Base-by-base conservation (phyloP, 2,329 filamentous ascomycete genomes). In the Gnomoniopsis sp. region DNA sequence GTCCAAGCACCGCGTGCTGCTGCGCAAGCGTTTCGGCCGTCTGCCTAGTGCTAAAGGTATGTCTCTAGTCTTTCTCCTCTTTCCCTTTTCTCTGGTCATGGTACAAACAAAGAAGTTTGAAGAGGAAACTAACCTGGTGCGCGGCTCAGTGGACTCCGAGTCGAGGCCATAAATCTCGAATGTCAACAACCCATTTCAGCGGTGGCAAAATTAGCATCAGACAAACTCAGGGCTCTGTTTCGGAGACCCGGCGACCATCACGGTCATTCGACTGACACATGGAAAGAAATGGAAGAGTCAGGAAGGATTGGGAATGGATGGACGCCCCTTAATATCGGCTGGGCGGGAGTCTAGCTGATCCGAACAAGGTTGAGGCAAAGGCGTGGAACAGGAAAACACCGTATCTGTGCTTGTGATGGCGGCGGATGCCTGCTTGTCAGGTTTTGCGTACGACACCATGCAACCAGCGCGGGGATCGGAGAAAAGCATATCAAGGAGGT, bases 11-110 rank as follows among this genome's bases (percentile, higher is more conserved):
- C 87, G 95, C 68, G 92, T 98, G 52, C 96, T 92, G 21, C 83
- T 98, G 70, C 96, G 97, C 88, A 92, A 90, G 80, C 85, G 95
- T 71, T 98, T 96, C 72, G 88, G 88, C 51, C 82, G 97, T 64
- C 85, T 98, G 63, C 79, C 96, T 73, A 95, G 90, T 55, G 91
- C 96, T 82, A 88, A 79, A 73, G 79, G 81, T 84, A 64, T 64
- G 79, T 78, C 2, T 11, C 19, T n/a, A n/a, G n/a, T n/a, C n/a
- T n/a, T n/a, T n/a, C n/a, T n/a, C n/a, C n/a, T 12, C 19, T 22
- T 53, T 65, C 17, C 19, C n/a, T 44, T 10, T 3, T 10, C n/a
- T 44, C 19, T 21, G 17, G 17, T 43, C 19, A n/a, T n/a, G 8
- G 15, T 43, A 6, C 38, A n/a, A 17, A 43, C 38, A 3, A 3